Evolutionary conservation across 2,329 filamentous ascomycete genomes (phyloP), one percentile per base, ranked within the genome.

Genomic region (Exophiala xenobiotica): DNA sequence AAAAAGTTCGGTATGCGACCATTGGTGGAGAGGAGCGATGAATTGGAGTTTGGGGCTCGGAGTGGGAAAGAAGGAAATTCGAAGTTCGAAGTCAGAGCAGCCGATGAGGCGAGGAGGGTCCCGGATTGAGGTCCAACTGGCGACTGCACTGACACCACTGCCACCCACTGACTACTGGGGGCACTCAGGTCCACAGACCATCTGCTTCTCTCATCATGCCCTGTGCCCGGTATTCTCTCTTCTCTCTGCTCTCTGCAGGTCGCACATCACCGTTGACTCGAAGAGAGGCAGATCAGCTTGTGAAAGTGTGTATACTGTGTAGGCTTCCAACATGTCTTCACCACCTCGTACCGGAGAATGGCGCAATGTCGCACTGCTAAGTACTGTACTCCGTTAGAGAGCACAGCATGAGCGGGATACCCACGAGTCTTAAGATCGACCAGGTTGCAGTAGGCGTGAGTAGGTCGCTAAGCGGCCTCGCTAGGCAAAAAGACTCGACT

Each of bases 21-120:
- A 40, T 40, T 35, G 38, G 38, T 40, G 20, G 38, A 40, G 20
- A 24, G 19, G 22, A 23, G 16, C 20, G 47, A n/a, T 37, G 47
- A 33, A 14, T 33, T 33, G 29, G 29, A 33, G 29, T 33, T 11
- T 51, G 54, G 42, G 49, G 52, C 49, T 40, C 39, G 42, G 49
- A 44, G 54, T 49, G 54, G 18, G 39, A 38, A 38, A 48, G 46
- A 44, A 44, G 51, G 51, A 53, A 53, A 49, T 53, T 53, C 35
- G 46, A 49, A 40, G 38, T 20, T 40, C 18, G 38, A 40, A 38
- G 35, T 19, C n/a, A 16, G 19, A 19, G 19, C 9, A n/a, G n/a
- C n/a, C n/a, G n/a, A n/a, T 11, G 35, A 38, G 20, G 38, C 6
- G 27, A 31, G 12, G 31, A 35, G 31, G 31, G 9, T 23, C 38